Conservation (phyloP, 176 grass and related monocot species). For the Cymbopogon citratus region DNA sequence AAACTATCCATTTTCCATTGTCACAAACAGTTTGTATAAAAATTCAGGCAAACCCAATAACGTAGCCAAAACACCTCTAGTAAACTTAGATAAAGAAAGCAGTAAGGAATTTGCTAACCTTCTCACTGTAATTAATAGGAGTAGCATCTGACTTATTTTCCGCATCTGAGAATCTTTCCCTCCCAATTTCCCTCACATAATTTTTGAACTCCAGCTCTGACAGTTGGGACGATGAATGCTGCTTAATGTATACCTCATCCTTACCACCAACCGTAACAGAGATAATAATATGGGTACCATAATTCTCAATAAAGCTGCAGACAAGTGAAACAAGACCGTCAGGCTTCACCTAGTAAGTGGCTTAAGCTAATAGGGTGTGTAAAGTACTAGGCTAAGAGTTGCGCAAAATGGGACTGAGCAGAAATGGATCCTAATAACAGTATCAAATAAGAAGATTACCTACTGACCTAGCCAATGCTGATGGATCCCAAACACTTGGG, state of each 20-base stretch:
- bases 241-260: constrained; percentile 99
- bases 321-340: constrained; percentile 27
- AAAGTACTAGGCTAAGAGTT: constrained; percentile 8
- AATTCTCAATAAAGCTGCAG: constrained; percentile 92
- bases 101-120: constrained; percentile 57
- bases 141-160: constrained; percentile 59
- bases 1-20: neutral
- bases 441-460: constrained; percentile 86
- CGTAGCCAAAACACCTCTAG: neutral
- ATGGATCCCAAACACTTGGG: constrained; percentile 81
- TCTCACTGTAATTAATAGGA: constrained; percentile 73
- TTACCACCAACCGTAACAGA: constrained; percentile 95
- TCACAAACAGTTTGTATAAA: neutral
- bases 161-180: constrained; percentile 69
- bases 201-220: constrained; percentile 83
- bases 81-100: neutral
- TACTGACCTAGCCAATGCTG: constrained; percentile 99
- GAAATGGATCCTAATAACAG: constrained; percentile 50
- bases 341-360: neutral
- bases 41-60: neutral
- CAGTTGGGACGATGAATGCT: constrained; percentile 89
- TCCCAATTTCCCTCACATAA: constrained; percentile 81
- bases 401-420: neutral
- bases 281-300: constrained; percentile 88
- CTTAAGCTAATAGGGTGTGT: constrained; percentile 12